Conservation (phyloP, 768 basidiomycete species). For the Termitomyces sp. region DNA sequence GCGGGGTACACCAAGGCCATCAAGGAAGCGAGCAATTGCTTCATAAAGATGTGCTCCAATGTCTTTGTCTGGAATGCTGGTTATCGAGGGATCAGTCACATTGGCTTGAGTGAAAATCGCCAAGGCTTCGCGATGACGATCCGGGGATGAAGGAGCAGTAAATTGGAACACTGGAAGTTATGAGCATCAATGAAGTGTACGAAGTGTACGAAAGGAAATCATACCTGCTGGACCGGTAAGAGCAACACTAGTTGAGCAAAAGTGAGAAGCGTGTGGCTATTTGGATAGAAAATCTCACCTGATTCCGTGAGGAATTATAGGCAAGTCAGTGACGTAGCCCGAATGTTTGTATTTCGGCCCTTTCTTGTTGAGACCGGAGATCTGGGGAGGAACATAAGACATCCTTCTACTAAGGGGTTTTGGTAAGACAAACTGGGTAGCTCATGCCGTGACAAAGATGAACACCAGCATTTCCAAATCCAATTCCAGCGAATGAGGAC, state of each 20-base stretch:
- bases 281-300: conserved; percentile 34
- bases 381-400: conserved; percentile 37
- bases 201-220: neutral
- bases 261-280: neutral
- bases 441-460: conserved; percentile 90
- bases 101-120: conserved; percentile 73
- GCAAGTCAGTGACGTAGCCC: conserved; percentile 78
- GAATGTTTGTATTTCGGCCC: conserved; percentile 90
- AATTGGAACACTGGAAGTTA: conserved; percentile 75
- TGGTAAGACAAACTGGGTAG: conserved; percentile 58
- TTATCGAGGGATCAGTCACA: conserved; percentile 62
- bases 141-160: conserved; percentile 90
- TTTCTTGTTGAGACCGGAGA: conserved; percentile 91
- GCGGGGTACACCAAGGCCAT: conserved; percentile 78
- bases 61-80: conserved; percentile 71
- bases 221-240: conserved; percentile 81
- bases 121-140: conserved; percentile 84
- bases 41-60: conserved; percentile 79
- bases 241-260: conserved; percentile 57
- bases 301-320: conserved; percentile 92
- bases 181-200: neutral
- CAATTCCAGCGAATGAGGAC: conserved; percentile 91
- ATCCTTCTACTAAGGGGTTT: neutral
- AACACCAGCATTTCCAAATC: conserved; percentile 91
- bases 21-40: conserved; percentile 84